These are phyloP conservation scores for Anthostomella pinea DNA, from an alignment of 2,329 filamentous ascomycete genomes.

Conservation along the genomic window DNA sequence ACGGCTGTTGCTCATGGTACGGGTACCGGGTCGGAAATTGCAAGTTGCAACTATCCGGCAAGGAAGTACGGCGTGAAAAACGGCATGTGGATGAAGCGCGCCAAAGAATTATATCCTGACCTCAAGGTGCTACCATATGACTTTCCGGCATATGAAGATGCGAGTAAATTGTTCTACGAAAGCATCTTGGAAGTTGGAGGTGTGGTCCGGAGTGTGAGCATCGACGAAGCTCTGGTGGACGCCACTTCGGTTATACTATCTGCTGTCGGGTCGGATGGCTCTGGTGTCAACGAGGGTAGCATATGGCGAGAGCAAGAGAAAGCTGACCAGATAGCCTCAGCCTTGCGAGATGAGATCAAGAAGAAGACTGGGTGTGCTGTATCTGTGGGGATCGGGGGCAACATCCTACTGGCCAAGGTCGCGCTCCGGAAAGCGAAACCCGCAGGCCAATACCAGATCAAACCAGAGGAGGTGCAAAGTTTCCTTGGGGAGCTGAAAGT, in stretches of 20 bases:
- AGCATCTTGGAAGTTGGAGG: slow-evolving; percentile 77
- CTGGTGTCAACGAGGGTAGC: slow-evolving; percentile 62
- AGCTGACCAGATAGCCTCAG: slow-evolving; percentile 67
- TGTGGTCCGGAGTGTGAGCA: slow-evolving; percentile 90
- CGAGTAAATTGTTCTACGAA: slow-evolving; percentile 84
- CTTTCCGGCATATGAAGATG: slow-evolving; percentile 90
- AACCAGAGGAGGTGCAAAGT: slow-evolving; percentile 72
- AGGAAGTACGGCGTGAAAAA: slow-evolving; percentile 86
- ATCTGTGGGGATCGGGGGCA: slow-evolving; percentile 87
- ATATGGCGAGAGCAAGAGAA: slow-evolving; percentile 76
- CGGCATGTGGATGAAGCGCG: slow-evolving; percentile 99
- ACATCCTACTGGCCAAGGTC: slow-evolving; percentile 87
- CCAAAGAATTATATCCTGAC: slow-evolving; percentile 76
- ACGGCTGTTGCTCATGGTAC: slow-evolving; percentile 84
- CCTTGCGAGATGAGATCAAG: slow-evolving; percentile 68
- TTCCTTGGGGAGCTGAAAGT: slow-evolving; percentile 77
- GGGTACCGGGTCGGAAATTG: slow-evolving; percentile 88
- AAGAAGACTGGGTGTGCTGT: slow-evolving; percentile 78
- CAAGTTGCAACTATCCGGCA: slow-evolving; percentile 94
- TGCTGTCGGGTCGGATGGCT: slow-evolving; percentile 64
- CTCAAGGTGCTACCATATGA: slow-evolving; percentile 93
- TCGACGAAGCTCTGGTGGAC: slow-evolving; percentile 92
- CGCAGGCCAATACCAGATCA: slow-evolving; percentile 86
- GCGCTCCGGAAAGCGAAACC: slow-evolving; percentile 91
- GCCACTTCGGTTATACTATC: slow-evolving; percentile 68